phyloP scores from a whole-genome alignment of 1,284 basidiomycete genomes.

The Phaffia rhodozyma region DNA sequence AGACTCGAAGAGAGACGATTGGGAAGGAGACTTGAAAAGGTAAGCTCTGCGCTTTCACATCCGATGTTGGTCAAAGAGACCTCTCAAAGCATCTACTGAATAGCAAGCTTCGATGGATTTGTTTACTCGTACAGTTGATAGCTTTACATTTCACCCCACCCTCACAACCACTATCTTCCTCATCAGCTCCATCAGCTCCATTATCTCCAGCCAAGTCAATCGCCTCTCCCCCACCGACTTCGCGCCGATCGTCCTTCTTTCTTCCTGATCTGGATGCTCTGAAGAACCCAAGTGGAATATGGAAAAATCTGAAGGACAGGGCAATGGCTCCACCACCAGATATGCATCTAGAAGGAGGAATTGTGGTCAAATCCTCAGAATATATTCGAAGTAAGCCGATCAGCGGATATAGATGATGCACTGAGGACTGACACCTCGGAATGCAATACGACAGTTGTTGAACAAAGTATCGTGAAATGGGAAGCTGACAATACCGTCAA shows the following conservation, averaged over 20 bases:
- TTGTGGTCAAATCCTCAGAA: slow-evolving; percentile 27
- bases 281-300: slow-evolving; percentile 31
- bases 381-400: slow-evolving; percentile 27
- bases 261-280: slow-evolving; percentile 29
- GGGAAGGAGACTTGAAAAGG: slow-evolving; percentile 68
- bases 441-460: slow-evolving; percentile 45
- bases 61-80: background rate
- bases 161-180: background rate
- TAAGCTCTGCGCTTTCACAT: slow-evolving; percentile 21
- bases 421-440: background rate
- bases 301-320: slow-evolving; percentile 44
- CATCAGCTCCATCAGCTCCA: background rate
- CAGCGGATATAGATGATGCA: background rate
- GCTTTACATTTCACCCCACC: slow-evolving; percentile 20
- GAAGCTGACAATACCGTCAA: slow-evolving; percentile 64
- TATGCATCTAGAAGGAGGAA: slow-evolving; percentile 40
- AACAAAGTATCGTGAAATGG: slow-evolving; percentile 93
- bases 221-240: slow-evolving; percentile 20
- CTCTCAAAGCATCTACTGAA: background rate
- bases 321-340: slow-evolving; percentile 27
- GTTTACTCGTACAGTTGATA: slow-evolving; percentile 36
- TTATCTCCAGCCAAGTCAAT: background rate
- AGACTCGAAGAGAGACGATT: slow-evolving; percentile 67
- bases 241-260: slow-evolving; percentile 50
- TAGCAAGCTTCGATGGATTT: slow-evolving; percentile 67